Evolutionary conservation across 139 green algal species (phyloP), one percentile per base, ranked within the genome.

Genomic region (Ettlia oleoabundans): DNA sequence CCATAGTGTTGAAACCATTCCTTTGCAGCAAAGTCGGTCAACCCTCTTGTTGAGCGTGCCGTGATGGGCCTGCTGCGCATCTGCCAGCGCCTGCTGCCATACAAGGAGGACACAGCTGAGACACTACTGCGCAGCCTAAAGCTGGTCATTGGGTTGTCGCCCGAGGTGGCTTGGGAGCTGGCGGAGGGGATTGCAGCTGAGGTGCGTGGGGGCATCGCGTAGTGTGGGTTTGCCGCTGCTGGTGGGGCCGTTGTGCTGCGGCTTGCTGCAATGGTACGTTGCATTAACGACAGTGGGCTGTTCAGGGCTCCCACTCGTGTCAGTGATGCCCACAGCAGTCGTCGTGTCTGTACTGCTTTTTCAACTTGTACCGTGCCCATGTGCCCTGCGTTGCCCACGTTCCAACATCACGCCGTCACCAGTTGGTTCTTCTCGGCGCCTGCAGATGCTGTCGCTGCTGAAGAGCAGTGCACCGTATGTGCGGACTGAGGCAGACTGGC

Each of bases 81-180:
- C 35, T 98, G 94, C 87, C 91, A 94, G 73, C 90, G 94, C 37
- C 88, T 98, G 85, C 87, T 99, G 78, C 92, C 94, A 4, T 97
- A 97, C 86, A 97, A 98, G 83, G 87, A 94, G 9, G 94, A 96
- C 76, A 90, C 95, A 7, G 92, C 90, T 1, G 94, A 97, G 35
- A 88, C 92, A 66, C 91, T 99, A 52, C 87, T 99, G 71, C 82
- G 85, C 15, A 92, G 86, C 72, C 84, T 96, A 58, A 83, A 91
- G 82, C 87, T 98, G 63, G 85, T 98, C 32, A 88, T 93, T 40
- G 88, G 91, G 33, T 88, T 98, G 37, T 91, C 95, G 67, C 85
- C 91, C 13, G 86, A 93, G 33, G 89, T 95, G 19, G 90, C 89
- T 1, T 90, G 85, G 86, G 82, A 93, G 61, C 89, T 98, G 41